phyloP scores from a whole-genome alignment of 192 early-diverging fungal genomes.

The Funneliformis geosporum region DNA sequence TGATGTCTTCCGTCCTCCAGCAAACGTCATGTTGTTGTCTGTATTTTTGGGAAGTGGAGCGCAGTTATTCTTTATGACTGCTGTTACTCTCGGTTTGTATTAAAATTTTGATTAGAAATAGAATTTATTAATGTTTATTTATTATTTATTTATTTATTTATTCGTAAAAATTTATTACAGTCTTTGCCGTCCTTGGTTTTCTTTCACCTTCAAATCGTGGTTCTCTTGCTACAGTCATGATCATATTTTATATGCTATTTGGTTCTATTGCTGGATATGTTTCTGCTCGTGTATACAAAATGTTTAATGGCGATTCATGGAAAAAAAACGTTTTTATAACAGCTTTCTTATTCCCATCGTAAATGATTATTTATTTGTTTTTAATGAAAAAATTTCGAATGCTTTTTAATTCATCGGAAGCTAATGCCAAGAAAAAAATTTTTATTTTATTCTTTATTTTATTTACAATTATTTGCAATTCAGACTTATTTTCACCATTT shows the following conservation, averaged over 20 bases:
- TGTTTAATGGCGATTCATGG: conserved; percentile 90
- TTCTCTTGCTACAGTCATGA: conserved; percentile 90
- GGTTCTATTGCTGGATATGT: conserved; percentile 86
- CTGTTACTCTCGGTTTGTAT: conserved; percentile 57
- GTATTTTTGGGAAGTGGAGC: conserved; percentile 85
- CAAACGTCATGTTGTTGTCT: conserved; percentile 70
- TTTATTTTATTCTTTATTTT: not conserved
- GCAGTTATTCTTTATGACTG: conserved; percentile 75
- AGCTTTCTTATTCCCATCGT: conserved; percentile 79
- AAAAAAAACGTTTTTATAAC: conserved; percentile 81
- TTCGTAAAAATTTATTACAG: conserved; percentile 33
- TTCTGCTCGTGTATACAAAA: conserved; percentile 89
- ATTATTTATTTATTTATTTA: too few species aligned
- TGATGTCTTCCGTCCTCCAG: conserved; percentile 94
- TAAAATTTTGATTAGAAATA: not conserved
- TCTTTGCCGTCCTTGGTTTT: conserved; percentile 95
- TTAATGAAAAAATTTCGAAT: not conserved
- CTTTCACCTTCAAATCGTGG: conserved; percentile 89
- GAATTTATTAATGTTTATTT: not conserved
- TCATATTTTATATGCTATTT: conserved; percentile 90
- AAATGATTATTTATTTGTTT: conserved; percentile 30
- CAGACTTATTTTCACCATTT: conserved; percentile 58
- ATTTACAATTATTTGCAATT: not conserved
- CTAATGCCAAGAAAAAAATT: too few species aligned
- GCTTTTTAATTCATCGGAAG: too few species aligned